Evolutionary conservation across 2,329 filamentous ascomycete species (phyloP), one percentile per base, ranked within the genome.

Genomic region (Gyromitra esculenta): DNA sequence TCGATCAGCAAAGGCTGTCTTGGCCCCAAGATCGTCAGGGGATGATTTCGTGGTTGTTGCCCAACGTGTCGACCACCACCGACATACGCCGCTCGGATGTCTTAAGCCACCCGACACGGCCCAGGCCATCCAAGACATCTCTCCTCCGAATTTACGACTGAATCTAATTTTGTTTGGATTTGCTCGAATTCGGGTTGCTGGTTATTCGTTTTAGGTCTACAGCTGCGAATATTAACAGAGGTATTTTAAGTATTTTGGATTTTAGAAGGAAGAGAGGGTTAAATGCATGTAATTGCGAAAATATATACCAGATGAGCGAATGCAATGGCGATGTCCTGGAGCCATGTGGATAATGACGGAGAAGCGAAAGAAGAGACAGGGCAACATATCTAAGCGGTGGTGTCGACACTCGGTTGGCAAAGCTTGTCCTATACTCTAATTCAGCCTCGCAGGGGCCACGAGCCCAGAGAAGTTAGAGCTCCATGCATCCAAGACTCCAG

Each of bases 1-100:
- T 45, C 18, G 5, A 13, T 25, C 7, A 18, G 18, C 21, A 57
- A 18, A 57, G 21, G 15, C 5, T 59, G 54, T 50, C 52, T 50
- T 69, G 8, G 25, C n/a, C 5, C 41, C 15, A 39, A 25, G 66
- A 60, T 69, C 54, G n/a, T 69, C 66, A 69, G 66, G 66, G 66
- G 54, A 11, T 11, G 8, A 31, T 35, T 5, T 21, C 15, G 25
- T n/a, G 37, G 37, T 35, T 56, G 21, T 15, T 41, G 18, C 43
- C 15, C 35, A n/a, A 41, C 9, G 8, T 31, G 15, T 9, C 59
- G 4, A 31, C 25, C 15, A 50, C 65, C 65, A n/a, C n/a, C 45
- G 31, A 11, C 31, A 52, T 9, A 68, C 15, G 6, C 13, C 37
- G 64, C 52, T 68, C 65, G 50, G 37, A 54, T 57, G 59, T 69